Evolutionary conservation across 2,329 filamentous ascomycete species (phyloP), one percentile per base, ranked within the genome.

Genomic region (Nakataea oryzae): DNA sequence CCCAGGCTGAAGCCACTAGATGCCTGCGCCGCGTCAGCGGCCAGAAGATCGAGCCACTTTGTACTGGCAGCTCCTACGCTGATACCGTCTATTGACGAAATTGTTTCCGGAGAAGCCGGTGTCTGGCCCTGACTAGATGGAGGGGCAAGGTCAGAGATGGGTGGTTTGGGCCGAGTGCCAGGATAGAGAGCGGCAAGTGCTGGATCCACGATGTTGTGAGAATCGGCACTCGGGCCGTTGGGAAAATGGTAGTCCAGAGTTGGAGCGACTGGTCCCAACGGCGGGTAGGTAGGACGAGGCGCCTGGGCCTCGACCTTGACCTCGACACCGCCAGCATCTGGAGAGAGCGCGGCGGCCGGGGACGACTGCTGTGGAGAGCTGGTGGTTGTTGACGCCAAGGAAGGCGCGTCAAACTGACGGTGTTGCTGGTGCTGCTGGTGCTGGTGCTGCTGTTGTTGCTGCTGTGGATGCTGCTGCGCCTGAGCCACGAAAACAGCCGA

Each of bases 1-100:
- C 34, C 21, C 11, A 60, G 58, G 61, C 1, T 70, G 70, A 63
- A 73, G 71, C n/a, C 65, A 63, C 28, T 67, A 60, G 72, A 72
- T 4, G 72, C 71, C 59, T 74, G 70, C 13, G 70, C 71, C 6
- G 70, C 71, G 57, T 71, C 71, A 0, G 67, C 67, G 13, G 70
- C 70, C 21, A 72, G 63, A 17, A 72, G 66, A 28, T 70, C 70
- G 26, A 72, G 70, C 70, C 70, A 72, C 28, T 70, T 66, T 21
- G 66, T 71, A n/a, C 69, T 70, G 17, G 69, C 70, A 30, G 71
- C 63, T 61, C 72, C 69, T 4, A 69, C 58, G 41, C 58, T 60
- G 41, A 54, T 41, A 32, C 32, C 47, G 12, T 50, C 58, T n/a
- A n/a, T 34, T 8, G 58, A 60, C 21, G 32, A 41, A 24, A 60